Conservation (phyloP, 352 stramenopile genomes). For the Globisporangium recalcitrans region DNA sequence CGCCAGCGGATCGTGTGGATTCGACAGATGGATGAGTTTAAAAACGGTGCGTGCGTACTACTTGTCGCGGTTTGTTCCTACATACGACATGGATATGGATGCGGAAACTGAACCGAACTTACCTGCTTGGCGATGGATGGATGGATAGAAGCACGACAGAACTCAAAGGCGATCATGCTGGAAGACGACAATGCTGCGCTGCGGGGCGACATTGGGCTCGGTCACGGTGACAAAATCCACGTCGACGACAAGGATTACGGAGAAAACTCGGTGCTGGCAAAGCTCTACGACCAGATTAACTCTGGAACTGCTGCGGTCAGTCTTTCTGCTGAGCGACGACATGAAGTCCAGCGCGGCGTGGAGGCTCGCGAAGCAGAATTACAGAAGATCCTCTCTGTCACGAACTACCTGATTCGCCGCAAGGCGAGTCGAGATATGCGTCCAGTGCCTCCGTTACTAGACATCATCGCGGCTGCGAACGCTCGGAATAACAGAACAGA, state of each 20-base stretch:
- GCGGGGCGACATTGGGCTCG: constrained; percentile 78
- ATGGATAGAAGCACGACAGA: constrained; percentile 52
- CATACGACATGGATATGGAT: background rate
- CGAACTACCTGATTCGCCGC: constrained; percentile 73
- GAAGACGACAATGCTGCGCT: constrained; percentile 62
- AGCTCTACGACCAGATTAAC: constrained; percentile 84
- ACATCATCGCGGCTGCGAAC: constrained; percentile 20
- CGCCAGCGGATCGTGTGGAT: constrained; percentile 89
- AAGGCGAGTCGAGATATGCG: constrained; percentile 44
- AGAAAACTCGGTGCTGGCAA: constrained; percentile 71
- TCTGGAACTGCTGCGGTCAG: constrained; percentile 73
- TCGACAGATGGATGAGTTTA: constrained; percentile 78
- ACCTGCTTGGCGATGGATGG: background rate
- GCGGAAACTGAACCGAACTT: background rate
- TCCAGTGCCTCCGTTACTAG: constrained; percentile 10
- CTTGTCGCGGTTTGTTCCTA: background rate
- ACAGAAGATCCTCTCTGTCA: constrained; percentile 78
- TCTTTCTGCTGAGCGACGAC: constrained; percentile 76
- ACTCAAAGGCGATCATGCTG: constrained; percentile 65
- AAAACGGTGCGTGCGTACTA: constrained; percentile 45
- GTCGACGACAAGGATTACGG: constrained; percentile 79
- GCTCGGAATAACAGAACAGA: constrained; percentile 11
- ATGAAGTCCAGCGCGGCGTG: constrained; percentile 84
- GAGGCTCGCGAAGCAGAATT: constrained; percentile 80
- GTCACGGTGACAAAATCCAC: constrained; percentile 87